Evolutionary conservation across 495 filamentous ascomycete genomes (phyloP).

Genomic region (Endocarpon pusillum): DNA sequence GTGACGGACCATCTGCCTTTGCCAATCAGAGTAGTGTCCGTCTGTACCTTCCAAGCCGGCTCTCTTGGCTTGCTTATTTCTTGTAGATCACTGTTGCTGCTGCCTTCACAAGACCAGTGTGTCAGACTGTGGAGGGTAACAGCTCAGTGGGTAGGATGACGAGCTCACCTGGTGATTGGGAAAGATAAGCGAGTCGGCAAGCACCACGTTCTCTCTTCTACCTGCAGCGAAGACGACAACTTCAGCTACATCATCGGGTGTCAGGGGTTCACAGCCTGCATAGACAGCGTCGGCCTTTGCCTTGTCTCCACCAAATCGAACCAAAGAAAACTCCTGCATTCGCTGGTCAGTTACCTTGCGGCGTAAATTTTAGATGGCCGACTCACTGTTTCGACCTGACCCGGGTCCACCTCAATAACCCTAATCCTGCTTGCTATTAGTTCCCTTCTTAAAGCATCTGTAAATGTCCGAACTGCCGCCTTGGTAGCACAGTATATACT

Average conservation of each 20-base stretch:
- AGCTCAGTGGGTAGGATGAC: not conserved
- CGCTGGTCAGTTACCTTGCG: slow-evolving; percentile 13
- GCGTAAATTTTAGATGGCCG: too few relatives aligned
- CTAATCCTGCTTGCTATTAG: slow-evolving; percentile 72
- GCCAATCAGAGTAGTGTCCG: slow-evolving; percentile 9
- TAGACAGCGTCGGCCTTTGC: slow-evolving; percentile 91
- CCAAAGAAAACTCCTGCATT: slow-evolving; percentile 72
- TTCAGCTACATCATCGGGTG: slow-evolving; percentile 89
- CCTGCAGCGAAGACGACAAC: slow-evolving; percentile 81
- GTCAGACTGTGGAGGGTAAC: not conserved
- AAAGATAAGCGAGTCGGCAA: slow-evolving; percentile 83
- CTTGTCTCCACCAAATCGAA: slow-evolving; percentile 87
- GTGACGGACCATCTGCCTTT: too few relatives aligned
- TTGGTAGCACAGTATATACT: slow-evolving; percentile 96
- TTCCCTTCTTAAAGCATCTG: slow-evolving; percentile 77
- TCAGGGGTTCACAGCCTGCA: slow-evolving; percentile 79
- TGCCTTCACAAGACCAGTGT: slow-evolving; percentile 16
- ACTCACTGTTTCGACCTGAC: slow-evolving; percentile 83
- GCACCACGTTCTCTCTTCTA: slow-evolving; percentile 81
- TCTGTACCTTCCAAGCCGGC: too few relatives aligned
- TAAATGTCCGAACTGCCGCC: slow-evolving; percentile 80
- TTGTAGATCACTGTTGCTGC: slow-evolving; percentile 38
- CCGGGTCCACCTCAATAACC: slow-evolving; percentile 85
- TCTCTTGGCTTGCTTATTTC: too few relatives aligned
- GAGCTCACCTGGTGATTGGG: slow-evolving; percentile 71